A percentile compares a stretch with the other conserved stretches of the same genome.
Conservation (phyloP, 805 yeast species). For the Wickerhamomyces alni region DNA sequence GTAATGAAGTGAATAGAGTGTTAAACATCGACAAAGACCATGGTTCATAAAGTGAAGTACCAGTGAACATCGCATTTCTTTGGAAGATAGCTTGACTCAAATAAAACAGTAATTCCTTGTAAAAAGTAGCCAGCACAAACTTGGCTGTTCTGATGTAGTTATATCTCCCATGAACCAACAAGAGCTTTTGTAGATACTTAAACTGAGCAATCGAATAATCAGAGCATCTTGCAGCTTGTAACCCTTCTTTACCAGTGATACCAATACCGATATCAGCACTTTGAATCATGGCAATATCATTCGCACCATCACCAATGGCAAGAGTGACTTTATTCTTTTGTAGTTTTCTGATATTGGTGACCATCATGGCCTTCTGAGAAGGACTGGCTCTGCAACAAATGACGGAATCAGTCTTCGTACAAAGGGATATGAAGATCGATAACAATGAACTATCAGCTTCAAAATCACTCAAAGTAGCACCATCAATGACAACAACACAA, state of each 20-base stretch:
- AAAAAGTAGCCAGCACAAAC: conserved; percentile 88
- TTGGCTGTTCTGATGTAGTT: conserved; percentile 89
- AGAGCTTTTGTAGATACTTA: conserved; percentile 70
- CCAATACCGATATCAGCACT: conserved; percentile 98
- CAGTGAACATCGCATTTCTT: conserved; percentile 81
- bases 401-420: conserved; percentile 84
- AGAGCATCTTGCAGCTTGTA: conserved; percentile 93
- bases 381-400: conserved; percentile 97
- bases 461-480: conserved; percentile 70
- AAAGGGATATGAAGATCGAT: conserved; percentile 75
- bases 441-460: conserved; percentile 70
- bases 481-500: conserved; percentile 91
- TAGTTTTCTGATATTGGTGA: conserved; percentile 66
- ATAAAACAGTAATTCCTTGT: conserved; percentile 88
- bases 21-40: conserved; percentile 98
- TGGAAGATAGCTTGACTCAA: conserved; percentile 86
- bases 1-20: conserved; percentile 88
- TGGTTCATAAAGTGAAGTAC: conserved; percentile 87
- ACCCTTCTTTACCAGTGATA: conserved; percentile 93
- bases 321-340: conserved; percentile 70
- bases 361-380: conserved; percentile 91
- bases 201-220: conserved; percentile 96
- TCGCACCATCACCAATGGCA: conserved; percentile 99
- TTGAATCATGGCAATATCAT: conserved; percentile 98
- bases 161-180: conserved; percentile 93